Evolutionary conservation across 192 early-diverging fungal species (phyloP), one percentile per base, ranked within the genome.

Genomic region (Coemansia sp.): DNA sequence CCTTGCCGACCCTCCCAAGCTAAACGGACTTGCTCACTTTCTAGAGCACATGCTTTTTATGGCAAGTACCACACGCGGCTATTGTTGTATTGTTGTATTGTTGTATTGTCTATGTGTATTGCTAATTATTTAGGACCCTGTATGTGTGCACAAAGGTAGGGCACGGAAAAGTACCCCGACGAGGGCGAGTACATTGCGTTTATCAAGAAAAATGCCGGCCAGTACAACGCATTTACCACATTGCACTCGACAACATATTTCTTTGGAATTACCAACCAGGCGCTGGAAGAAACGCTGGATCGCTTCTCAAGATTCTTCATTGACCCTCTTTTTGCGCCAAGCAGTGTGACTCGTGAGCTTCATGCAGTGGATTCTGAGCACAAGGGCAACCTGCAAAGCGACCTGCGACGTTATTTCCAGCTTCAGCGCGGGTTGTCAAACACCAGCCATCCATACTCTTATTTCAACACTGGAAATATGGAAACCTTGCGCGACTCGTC

Each of bases 291-390:
- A 24, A 83, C 81, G 3, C 66, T 89, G 32, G 87, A 86, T 57
- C 68, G 88, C 27, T 89, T 93, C 63, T 82, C 92, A 0, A 87
- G 92, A 61, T 95, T 94, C 67, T 98, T 98, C 67, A 91, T 91
- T 11, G 76, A 82, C 12, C 93, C 94, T 5, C 84, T 94, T 21
- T 93, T 96, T 74, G 77, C 84, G 32, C 85, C 87, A 15, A 84
- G 82, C 22, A 90, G 90, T 64, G 92, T 89, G 10, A 93, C 94
- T 23, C 84, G 91, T 23, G 94, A 98, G 72, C 67, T 96, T 57
- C 79, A 85, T 14, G 93, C 93, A 2, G 93, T 98, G 9, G 93
- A 98, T 72, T 95, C 94, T 1, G 96, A 98, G 62, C 89, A 91
- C 79, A 93, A 93, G 59, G 89, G 91, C 57, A 91, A 93, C 65